Evolutionary conservation across 805 yeast genomes (phyloP), one percentile per base, ranked within the genome.

Genomic region (Starmerella khaoyaiensis): DNA sequence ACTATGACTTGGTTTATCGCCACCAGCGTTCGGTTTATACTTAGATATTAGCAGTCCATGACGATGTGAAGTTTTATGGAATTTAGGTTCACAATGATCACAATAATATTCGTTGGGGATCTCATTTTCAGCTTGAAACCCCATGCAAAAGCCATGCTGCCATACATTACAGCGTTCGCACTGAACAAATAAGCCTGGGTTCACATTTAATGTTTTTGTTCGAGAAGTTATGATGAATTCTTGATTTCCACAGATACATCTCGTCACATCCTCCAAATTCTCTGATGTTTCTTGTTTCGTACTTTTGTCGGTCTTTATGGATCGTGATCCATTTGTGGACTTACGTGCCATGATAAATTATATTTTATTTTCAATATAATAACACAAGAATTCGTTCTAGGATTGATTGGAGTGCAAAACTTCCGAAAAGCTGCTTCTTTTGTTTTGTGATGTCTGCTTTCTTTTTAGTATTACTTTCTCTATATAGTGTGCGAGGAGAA

Each of bases 121-220:
- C 34, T 72, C 76, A 11, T 71, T 73, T 44, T 76, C 82, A 35
- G 72, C 74, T 37, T 66, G 65, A 40, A 87, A 73, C 1, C 95
- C 93, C 25, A 87, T 95, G 63, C 98, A 87, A 60, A 67, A 82
- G 2, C 96, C 97, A 57, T 87, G 98, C 58, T 87, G 98, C 98
- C 98, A 87, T 6, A 79, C 94, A 15, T 81, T 74, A 61, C 98
- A 87, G 45, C 70, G 68, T 52, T 90, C 98, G 66, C 98, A 90
- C 60, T 90, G 97, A 44, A 90, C 80, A 18, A 93, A 86, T 52
- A 82, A 78, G 0, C 96, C 96, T 49, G 87, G 90, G 59, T 83
- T 95, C 42, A 82, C 93, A 40, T 74, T 80, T 30, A 53, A 43
- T 24, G 46, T 40, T 30, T 41, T 41, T 22, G 55, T 49, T 21